Evolutionary conservation across 2,329 filamentous ascomycete species (phyloP).

Genomic region (Colletotrichum siamense): DNA sequence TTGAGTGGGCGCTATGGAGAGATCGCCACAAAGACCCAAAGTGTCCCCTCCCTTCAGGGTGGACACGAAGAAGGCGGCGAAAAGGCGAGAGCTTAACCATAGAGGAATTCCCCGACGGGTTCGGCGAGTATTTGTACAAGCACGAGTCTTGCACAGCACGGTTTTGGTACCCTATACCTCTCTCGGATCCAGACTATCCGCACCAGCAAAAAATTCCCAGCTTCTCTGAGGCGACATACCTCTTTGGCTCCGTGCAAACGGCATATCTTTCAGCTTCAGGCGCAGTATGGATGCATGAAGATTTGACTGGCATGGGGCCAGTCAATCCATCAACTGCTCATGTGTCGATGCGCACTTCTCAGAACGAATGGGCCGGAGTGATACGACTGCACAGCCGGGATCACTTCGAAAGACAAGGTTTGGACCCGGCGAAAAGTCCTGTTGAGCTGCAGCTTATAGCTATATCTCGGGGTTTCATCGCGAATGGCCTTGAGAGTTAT

Average conservation of each 20-base stretch:
- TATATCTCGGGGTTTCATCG: not conserved
- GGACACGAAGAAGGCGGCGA: not conserved
- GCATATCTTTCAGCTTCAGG: not conserved
- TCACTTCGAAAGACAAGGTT: not conserved
- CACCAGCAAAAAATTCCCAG: not conserved
- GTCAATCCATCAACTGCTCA: not conserved
- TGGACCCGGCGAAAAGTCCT: not conserved
- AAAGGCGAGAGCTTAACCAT: not conserved
- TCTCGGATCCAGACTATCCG: not conserved
- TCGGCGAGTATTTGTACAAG: not conserved
- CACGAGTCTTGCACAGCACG: not conserved
- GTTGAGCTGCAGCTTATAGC: not conserved
- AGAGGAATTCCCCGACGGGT: not conserved
- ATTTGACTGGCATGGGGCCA: not conserved
- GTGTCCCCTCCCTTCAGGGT: not conserved
- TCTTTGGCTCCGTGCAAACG: not conserved
- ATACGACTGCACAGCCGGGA: not conserved
- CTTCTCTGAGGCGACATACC: not conserved
- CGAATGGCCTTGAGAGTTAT: not conserved
- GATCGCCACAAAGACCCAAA: not conserved
- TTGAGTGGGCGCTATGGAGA: not conserved
- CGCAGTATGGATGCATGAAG: not conserved
- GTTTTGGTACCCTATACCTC: not conserved
- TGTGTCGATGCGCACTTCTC: not conserved
- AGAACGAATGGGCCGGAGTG: not conserved